Conservation (phyloP, 169 alveolate species). For the Babesia bigemina region DNA sequence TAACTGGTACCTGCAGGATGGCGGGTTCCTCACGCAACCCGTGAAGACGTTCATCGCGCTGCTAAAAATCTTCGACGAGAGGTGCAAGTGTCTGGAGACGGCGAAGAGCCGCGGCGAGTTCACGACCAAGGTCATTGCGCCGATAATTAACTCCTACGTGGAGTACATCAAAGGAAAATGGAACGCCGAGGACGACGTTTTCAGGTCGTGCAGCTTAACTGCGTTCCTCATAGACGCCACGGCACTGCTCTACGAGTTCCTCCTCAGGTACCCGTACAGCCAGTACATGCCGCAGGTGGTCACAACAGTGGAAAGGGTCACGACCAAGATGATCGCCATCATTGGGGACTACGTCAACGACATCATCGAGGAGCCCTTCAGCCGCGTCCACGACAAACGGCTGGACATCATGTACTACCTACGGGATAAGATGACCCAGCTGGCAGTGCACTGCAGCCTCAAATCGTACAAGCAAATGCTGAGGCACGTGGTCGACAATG, state of each 20-base stretch:
- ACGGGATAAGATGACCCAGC: slow-evolving; percentile 30
- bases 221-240: slow-evolving; percentile 53
- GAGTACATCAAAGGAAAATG: slow-evolving; percentile 50
- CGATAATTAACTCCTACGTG: slow-evolving; percentile 37
- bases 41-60: slow-evolving; percentile 36
- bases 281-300: slow-evolving; percentile 43
- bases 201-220: slow-evolving; percentile 51
- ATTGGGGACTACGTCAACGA: slow-evolving; percentile 47
- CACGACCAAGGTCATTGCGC: slow-evolving; percentile 45
- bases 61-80: slow-evolving; percentile 54
- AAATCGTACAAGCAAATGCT: slow-evolving; percentile 40
- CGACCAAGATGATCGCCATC: slow-evolving; percentile 40
- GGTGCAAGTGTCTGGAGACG: slow-evolving; percentile 51
- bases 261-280: slow-evolving; percentile 35
- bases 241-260: slow-evolving; percentile 41
- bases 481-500: slow-evolving; percentile 8
- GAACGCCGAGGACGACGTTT: slow-evolving; percentile 60
- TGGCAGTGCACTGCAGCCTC: slow-evolving; percentile 56
- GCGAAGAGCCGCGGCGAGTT: slow-evolving; percentile 30
- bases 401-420: slow-evolving; percentile 33
- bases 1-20: slow-evolving; percentile 56
- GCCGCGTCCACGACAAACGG: slow-evolving; percentile 36
- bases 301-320: slow-evolving; percentile 29
- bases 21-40: slow-evolving; percentile 39
- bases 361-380: slow-evolving; percentile 52